These are phyloP conservation scores for Venturiaceae sp. DNA, from an alignment of 2,329 filamentous ascomycete species.

Conservation along the genomic window DNA sequence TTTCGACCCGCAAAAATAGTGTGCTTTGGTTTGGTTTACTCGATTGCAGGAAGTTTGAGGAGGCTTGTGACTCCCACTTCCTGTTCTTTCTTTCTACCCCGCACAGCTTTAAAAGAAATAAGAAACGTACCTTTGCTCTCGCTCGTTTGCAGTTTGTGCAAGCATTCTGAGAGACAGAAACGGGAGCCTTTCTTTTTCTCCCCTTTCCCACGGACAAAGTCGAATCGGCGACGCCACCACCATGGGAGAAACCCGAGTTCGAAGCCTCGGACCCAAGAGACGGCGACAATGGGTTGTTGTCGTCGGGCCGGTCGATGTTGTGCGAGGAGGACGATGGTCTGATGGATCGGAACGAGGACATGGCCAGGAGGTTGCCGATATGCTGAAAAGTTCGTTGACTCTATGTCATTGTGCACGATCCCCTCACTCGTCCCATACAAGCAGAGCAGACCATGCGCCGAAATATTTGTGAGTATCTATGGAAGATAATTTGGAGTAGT, in stretches of 20 bases:
- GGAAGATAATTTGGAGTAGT: not conserved
- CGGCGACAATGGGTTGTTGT: not conserved
- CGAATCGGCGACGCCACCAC: not conserved
- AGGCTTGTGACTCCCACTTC: too few relatives aligned
- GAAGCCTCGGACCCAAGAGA: not conserved
- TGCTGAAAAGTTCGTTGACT: not conserved
- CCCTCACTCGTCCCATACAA: not conserved
- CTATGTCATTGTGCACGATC: constrained; percentile 2
- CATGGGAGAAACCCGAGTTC: not conserved
- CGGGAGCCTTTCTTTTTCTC: constrained; percentile 13
- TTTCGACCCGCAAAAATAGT: too few relatives aligned
- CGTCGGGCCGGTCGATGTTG: not conserved
- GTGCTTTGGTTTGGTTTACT: too few relatives aligned
- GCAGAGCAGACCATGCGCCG: not conserved
- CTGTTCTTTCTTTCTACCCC: not conserved
- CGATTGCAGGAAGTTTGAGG: too few relatives aligned
- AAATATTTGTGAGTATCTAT: too few relatives aligned
- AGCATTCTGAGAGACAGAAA: constrained; percentile 18
- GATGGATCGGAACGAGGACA: constrained; percentile 12
- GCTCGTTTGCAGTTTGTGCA: constrained; percentile 20
- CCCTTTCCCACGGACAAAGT: not conserved
- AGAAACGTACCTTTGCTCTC: constrained; percentile 17
- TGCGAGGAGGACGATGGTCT: constrained; percentile 9
- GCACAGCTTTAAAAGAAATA: not conserved
- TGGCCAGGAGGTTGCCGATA: not conserved